A percentile compares a stretch with the other conserved stretches of the same genome.
These are phyloP conservation scores for Larix kaempferi DNA, from an alignment of 75 land plant genomes.

Conservation along the genomic window DNA sequence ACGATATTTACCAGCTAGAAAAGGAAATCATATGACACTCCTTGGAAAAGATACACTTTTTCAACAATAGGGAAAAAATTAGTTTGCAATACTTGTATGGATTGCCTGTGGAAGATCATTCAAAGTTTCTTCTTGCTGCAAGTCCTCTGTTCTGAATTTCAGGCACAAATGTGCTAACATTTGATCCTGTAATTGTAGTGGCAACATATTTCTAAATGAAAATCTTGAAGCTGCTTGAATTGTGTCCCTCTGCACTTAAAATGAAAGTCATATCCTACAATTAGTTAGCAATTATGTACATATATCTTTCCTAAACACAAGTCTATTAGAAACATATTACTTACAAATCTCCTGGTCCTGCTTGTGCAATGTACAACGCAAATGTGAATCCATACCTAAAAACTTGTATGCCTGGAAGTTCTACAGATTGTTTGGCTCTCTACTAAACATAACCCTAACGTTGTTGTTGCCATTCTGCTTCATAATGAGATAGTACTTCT, in stretches of 20 bases:
- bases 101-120: conserved; percentile 58
- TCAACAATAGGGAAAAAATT: conserved; percentile 31
- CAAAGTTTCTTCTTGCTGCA: conserved; percentile 47
- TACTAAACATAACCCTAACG: conserved; percentile 67
- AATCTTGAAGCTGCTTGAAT: conserved; percentile 55
- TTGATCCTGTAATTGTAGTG: conserved; percentile 49
- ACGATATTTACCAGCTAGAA: conserved; percentile 37
- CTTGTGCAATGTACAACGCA: conserved; percentile 32
- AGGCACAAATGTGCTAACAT: conserved; percentile 58
- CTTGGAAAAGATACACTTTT: conserved; percentile 37
- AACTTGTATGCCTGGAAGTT: conserved; percentile 75
- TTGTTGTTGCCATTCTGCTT: conserved; percentile 79
- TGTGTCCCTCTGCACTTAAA: conserved; percentile 46
- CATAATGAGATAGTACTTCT: conserved; percentile 62
- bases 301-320: no score
- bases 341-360: conserved; percentile 50
- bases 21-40: conserved; percentile 32
- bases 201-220: conserved; percentile 45
- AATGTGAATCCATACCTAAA: conserved; percentile 46
- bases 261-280: background rate
- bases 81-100: conserved; percentile 41
- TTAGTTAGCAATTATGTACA: background rate
- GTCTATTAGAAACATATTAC: background rate
- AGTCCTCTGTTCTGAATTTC: conserved; percentile 48
- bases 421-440: conserved; percentile 82